Base-by-base conservation (phyloP, 495 filamentous ascomycete species). In the Penicillium turbatum region DNA sequence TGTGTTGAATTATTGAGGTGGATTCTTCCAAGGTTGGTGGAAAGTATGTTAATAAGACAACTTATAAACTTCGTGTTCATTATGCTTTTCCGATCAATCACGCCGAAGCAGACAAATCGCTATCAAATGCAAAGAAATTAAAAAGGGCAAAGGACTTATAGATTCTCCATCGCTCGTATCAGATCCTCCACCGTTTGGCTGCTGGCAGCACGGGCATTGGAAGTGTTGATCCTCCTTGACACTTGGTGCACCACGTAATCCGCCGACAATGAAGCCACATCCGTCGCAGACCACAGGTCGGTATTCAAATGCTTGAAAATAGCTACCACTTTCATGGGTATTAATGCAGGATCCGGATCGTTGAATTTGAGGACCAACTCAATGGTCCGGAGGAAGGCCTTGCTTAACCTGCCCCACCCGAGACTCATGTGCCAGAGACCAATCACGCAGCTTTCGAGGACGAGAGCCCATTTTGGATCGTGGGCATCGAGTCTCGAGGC, bases 361-460 rank as follows among this genome's bases (percentile, higher is more conserved):
- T 26, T 50, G 9, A 50, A 54, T 40, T 56, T 55, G 41, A 67
- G 31, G n/a, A 64, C 53, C 2, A 64, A 40, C 3, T 59, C 60
- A 35, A 67, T 67, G 19, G 54, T 61, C 6, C 60, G 58, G n/a
- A 67, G 56, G 19, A 67, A 67, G 12, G 64, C 64, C 17, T 58
- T 67, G 51, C 61, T 59, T 6, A 64, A 41, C 35, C 64, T 56
- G 12, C 64, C 64, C 64, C 64, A 67, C 0, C 64, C 58, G 19
- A 67, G 41, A 48, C 61, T 63, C 64, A 67, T 57, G 41, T 67
- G 56, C 64, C 61, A 67, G 10, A 67, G 58, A 4, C 61, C 64
- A 3, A 67, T 42, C 10, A 62, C 64, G 17, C 61, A 62, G 45
- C 56, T 54, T 42, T 67, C 64, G 12, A 67, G 49, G n/a, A 67